Base-by-base conservation (phyloP, 257 asterid genomes). In the Mentha longifolia region DNA sequence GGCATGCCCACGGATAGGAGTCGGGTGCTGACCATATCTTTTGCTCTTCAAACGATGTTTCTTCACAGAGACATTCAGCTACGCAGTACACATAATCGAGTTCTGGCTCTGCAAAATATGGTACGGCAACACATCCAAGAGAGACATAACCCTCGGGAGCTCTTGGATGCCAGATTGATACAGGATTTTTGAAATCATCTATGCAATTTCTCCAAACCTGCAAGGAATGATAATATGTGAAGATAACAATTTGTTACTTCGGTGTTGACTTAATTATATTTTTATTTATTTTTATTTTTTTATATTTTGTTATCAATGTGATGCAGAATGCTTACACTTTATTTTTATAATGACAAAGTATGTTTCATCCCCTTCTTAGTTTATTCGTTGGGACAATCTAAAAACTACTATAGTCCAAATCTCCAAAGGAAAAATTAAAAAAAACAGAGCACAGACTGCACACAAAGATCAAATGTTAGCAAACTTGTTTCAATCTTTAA, bases 1-100 rank as follows among this genome's bases (percentile, higher is more conserved):
- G 96, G 61, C 99, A 92, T 28, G 90, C 95, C 99, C 98, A 95
- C 0, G 99, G 97, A 81, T 92, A 95, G 0, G 97, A 83, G 55
- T 87, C 92, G 2, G 98, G 88, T 3, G 96, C 97, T 11, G 95
- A 82, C 99, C 98, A 95, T 46, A 92, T 85, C 86, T 82, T 92
- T 67, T 83, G 96, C 60, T 88, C 98, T 80, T 95, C 98, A 28
- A 95, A 92, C 11, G 79, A 69, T 0, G 97, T 76, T 65, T 92
- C 96, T 79, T 89, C 97, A 7, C 82, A 81, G 20, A 84, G 68
- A 67, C 92, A 82, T 68, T 95, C 96, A 14, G 91, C 85, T 10
- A 89, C 76, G 41, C 99, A 92, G 78, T 92, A 87, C 39, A 82
- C 91, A 16, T 78, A 70, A 59, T 80, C 56, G 41, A 83, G 80